Conservation (phyloP, 805 yeast genomes). For the Komagataella kurtzmanii region DNA sequence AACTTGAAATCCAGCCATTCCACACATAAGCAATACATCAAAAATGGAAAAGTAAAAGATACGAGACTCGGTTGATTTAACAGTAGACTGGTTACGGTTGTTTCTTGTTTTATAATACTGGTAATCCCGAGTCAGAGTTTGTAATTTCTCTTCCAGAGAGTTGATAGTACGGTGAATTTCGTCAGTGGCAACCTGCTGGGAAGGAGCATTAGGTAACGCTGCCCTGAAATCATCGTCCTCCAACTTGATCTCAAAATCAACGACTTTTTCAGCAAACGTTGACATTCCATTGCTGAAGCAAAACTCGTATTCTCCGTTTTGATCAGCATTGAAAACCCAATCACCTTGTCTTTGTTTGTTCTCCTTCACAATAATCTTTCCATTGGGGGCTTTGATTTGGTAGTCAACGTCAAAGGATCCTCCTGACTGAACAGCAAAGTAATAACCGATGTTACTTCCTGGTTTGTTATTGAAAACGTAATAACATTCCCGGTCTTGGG, state of each 20-base stretch:
- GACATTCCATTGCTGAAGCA: slow-evolving; percentile 79
- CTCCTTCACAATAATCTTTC: slow-evolving; percentile 36
- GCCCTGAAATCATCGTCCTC: slow-evolving; percentile 43
- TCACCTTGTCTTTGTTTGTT: slow-evolving; percentile 69
- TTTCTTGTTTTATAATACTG: slow-evolving; percentile 85
- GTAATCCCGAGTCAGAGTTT: slow-evolving; percentile 41
- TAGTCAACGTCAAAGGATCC: slow-evolving; percentile 76
- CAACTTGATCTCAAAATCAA: slow-evolving; percentile 66
- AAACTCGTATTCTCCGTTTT: slow-evolving; percentile 72
- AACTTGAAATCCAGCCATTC: slow-evolving; percentile 61
- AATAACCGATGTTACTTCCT: slow-evolving; percentile 51
- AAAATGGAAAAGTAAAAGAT: slow-evolving; percentile 53
- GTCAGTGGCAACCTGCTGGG: slow-evolving; percentile 40
- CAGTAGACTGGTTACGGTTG: slow-evolving; percentile 79
- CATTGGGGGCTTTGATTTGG: slow-evolving; percentile 42
- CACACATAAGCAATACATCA: slow-evolving; percentile 50
- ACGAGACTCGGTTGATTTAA: slow-evolving; percentile 48
- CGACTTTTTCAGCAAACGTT: slow-evolving; percentile 68
- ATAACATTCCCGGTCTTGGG: slow-evolving; percentile 62
- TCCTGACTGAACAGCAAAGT: slow-evolving; percentile 76
- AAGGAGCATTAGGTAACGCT: slow-evolving; percentile 44
- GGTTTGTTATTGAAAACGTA: slow-evolving; percentile 53
- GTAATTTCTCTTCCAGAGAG: slow-evolving; percentile 46
- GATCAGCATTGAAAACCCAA: slow-evolving; percentile 52
- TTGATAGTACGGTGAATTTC: slow-evolving; percentile 41